Evolutionary conservation across 169 alveolate species (phyloP), one percentile per base, ranked within the genome.

Genomic region (Plasmodium cynomolgi): DNA sequence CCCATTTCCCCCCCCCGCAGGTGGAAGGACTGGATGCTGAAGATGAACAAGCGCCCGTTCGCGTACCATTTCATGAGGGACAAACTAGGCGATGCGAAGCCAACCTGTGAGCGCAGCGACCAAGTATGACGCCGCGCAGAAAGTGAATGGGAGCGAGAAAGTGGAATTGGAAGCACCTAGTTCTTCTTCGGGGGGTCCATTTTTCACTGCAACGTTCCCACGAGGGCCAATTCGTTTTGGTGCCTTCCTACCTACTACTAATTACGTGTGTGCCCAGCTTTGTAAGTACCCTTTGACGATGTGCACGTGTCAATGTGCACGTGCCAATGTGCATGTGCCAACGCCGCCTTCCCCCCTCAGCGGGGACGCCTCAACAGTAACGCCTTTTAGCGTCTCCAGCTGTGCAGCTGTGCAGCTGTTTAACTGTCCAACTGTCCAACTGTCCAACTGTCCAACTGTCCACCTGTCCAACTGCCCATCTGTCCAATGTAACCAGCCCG

Each of bases 1-100:
- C 26, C n/a, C 23, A 41, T 39, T n/a, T 4, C 13, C 1, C 7
- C 0, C n/a, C 33, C 17, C 71, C 23, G 15, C 72, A 85, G 93
- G 54, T 85, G 93, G 93, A 85, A 85, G 71, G 93, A 85, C 7
- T 85, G 93, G 93, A 7, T 85, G 11, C n/a, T n/a, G 26, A 85
- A 26, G 82, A 75, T 85, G 79, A 85, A 85, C 71, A 44, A 50
- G 31, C 79, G 71, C 71, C 93, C 93, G 0, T 85, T 85, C 17
- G 71, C 74, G 80, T 85, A 75, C 68, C 85, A 85, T 20, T 85
- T 85, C 68, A 68, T 85, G 74, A 85, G 44, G 39, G 85, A 56
- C n/a, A 85, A 47, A 34, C 23, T 77, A n/a, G 47, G 71, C 2
- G 34, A 72, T 50, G 23, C 8, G 62, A 50, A 50, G 62, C 62